Percentiles rank a stretch among this genome's conserved stretches.
phyloP scores from a whole-genome alignment of 1,284 basidiomycete genomes.

The Rhodotorula glutinis region DNA sequence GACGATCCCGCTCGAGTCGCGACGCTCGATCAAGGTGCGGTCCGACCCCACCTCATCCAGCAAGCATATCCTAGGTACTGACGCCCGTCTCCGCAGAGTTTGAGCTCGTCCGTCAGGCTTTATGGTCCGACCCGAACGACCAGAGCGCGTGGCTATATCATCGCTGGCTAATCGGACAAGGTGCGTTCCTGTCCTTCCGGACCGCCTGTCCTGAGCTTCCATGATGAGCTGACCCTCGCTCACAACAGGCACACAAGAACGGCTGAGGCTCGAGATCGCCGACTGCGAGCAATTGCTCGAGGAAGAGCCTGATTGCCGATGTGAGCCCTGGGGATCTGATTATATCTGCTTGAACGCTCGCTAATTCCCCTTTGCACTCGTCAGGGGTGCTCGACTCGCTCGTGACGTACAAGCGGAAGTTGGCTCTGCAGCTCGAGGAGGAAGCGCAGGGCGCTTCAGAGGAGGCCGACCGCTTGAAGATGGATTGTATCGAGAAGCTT shows the following conservation, averaged over 20 bases:
- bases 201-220: no score
- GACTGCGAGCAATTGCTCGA: constrained; percentile 81
- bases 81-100: constrained; percentile 58
- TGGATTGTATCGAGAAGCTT: constrained; percentile 59
- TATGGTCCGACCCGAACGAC: constrained; percentile 95
- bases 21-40: not conserved
- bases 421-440: constrained; percentile 15
- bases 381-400: constrained; percentile 90
- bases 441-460: not conserved
- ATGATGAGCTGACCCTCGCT: not conserved
- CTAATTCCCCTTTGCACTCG: not conserved
- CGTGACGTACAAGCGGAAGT: constrained; percentile 31
- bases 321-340: constrained; percentile 53
- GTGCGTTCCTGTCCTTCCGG: not conserved
- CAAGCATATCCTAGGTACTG: no score
- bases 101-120: constrained; percentile 84
- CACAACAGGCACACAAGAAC: constrained; percentile 56
- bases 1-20: constrained; percentile 15
- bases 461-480: constrained; percentile 50
- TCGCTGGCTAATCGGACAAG: constrained; percentile 71
- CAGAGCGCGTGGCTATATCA: constrained; percentile 99
- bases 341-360: not conserved
- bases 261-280: constrained; percentile 72
- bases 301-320: constrained; percentile 90
- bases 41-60: no score